Base-by-base conservation (phyloP, 1,284 basidiomycete species). In the Sparassis latifolia region DNA sequence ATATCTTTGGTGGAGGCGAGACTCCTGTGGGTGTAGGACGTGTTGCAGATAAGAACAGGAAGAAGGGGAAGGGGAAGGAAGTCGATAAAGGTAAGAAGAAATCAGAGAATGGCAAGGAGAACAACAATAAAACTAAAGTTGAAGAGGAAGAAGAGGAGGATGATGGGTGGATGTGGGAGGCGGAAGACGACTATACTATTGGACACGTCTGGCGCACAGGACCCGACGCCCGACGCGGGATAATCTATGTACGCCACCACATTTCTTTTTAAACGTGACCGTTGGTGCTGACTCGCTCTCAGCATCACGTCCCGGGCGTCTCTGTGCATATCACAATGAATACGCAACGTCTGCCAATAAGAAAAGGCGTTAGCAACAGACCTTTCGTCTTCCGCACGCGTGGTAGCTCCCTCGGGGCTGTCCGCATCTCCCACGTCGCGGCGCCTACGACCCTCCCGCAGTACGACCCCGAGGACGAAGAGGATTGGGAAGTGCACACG, bases 251-350 rank as follows among this genome's bases (percentile, higher is more conserved):
- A 58, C 52, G 81, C 72, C 42, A 38, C 32, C 28, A 10, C 28
- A 5, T 27, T 38, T 27, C 10, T 37, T 37, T 7, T 12, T 37
- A 7, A 6, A 37, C 35, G 35, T 37, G 35, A 7, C 35, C 38
- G 31, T 48, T 42, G 37, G 30, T 27, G 33, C 45, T 41, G 29
- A 42, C 33, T 20, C 12, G 20, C 38, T 3, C 5, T 1, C 54
- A 85, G 82, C 70, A 78, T 58, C 82, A 85, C 55, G 69, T 74
- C 10, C 65, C 70, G 0, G 65, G 66, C n/a, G 74, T 72, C 0
- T 73, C 74, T 44, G 64, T 86, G 6, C 83, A 86, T 49, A 80
- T 87, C 44, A 82, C 82, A 1, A 63, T 79, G 37, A 81, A 81
- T 59, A 75, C 71, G 2, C 66, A 67, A 4, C 62, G 67, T 9